These are phyloP conservation scores for Colletotrichum sublineola DNA, from an alignment of 2,329 filamentous ascomycete genomes.

Conservation along the genomic window DNA sequence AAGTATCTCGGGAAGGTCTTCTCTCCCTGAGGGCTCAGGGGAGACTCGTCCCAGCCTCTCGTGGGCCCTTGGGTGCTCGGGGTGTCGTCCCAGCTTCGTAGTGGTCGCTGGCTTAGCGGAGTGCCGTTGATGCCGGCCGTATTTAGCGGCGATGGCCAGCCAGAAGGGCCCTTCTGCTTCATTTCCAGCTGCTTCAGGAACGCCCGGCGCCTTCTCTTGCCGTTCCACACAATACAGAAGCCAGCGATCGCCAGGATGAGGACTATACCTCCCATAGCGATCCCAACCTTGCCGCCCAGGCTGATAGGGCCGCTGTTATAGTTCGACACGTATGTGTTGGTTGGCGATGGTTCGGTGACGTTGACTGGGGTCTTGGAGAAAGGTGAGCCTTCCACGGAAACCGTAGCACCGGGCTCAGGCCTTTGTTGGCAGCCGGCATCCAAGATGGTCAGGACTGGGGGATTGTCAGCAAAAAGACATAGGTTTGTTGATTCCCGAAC, in stretches of 20 bases:
- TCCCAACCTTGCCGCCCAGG: slow-evolving; percentile 69
- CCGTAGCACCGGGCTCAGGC: slow-evolving; percentile 59
- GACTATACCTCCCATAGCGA: slow-evolving; percentile 65
- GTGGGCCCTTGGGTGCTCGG: slow-evolving; percentile 68
- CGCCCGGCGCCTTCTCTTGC: slow-evolving; percentile 66
- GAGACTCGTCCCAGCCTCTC: slow-evolving; percentile 65
- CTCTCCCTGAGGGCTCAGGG: slow-evolving; percentile 58
- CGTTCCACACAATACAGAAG: slow-evolving; percentile 67
- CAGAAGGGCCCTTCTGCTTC: slow-evolving; percentile 50
- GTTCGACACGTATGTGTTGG: slow-evolving; percentile 55
- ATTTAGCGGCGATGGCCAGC: slow-evolving; percentile 57
- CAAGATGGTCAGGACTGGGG: slow-evolving; percentile 62
- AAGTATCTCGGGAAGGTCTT: slow-evolving; percentile 62
- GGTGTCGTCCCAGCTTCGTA: slow-evolving; percentile 65
- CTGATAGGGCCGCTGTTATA: slow-evolving; percentile 61
- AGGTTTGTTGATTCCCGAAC: slow-evolving; percentile 41
- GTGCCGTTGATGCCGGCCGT: slow-evolving; percentile 44
- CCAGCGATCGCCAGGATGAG: slow-evolving; percentile 63
- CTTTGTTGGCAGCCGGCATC: slow-evolving; percentile 69
- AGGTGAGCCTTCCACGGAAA: slow-evolving; percentile 65
- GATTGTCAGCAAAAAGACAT: slow-evolving; percentile 30
- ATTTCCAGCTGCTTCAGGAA: slow-evolving; percentile 63
- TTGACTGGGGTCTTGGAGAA: slow-evolving; percentile 65
- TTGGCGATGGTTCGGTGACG: slow-evolving; percentile 63
- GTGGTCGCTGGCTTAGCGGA: slow-evolving; percentile 50